These are phyloP conservation scores for Dendrocalamus latiflorus DNA, from an alignment of 202 grass and related monocot species.

Conservation along the genomic window DNA sequence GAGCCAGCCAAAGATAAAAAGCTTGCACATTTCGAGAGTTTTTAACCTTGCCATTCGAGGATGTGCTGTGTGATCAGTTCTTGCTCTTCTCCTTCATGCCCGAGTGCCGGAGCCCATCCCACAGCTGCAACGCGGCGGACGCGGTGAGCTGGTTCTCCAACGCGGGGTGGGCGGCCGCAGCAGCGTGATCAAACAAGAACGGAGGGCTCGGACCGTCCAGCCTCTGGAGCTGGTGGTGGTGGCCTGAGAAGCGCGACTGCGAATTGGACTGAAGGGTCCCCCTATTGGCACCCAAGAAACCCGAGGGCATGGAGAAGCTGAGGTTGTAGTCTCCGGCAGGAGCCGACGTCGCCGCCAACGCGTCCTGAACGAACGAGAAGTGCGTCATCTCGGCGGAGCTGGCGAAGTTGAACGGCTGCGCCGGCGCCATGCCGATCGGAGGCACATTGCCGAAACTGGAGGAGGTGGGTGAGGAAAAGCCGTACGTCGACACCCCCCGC, in stretches of 20 bases:
- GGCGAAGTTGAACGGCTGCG: slow-evolving; percentile 35
- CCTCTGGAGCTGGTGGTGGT: slow-evolving; percentile 49
- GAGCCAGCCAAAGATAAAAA: neutral
- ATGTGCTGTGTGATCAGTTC: slow-evolving; percentile 32
- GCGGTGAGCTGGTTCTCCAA: slow-evolving; percentile 46
- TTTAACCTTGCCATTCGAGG: slow-evolving; percentile 19
- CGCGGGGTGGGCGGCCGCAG: slow-evolving; percentile 30
- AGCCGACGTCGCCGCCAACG: slow-evolving; percentile 19
- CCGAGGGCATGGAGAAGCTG: too few species aligned
- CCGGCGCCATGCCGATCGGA: slow-evolving; percentile 47
- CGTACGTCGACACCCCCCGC: neutral
- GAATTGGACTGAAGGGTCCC: slow-evolving; percentile 99
- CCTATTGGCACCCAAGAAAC: slow-evolving; percentile 72
- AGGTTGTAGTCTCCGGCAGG: slow-evolving; percentile 66
- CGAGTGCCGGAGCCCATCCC: slow-evolving; percentile 54
- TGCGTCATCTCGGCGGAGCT: slow-evolving; percentile 47
- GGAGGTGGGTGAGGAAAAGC: neutral
- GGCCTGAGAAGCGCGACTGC: slow-evolving; percentile 39
- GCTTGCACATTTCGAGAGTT: neutral
- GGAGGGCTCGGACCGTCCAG: slow-evolving; percentile 54
- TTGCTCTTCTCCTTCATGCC: slow-evolving; percentile 71
- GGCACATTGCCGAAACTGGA: slow-evolving; percentile 45
- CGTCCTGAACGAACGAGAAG: slow-evolving; percentile 48
- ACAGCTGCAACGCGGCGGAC: slow-evolving; percentile 51
- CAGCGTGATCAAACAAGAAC: slow-evolving; percentile 43